These are phyloP conservation scores for Mimosa bimucronata DNA, from an alignment of 306 rosid genomes.

Conservation along the genomic window DNA sequence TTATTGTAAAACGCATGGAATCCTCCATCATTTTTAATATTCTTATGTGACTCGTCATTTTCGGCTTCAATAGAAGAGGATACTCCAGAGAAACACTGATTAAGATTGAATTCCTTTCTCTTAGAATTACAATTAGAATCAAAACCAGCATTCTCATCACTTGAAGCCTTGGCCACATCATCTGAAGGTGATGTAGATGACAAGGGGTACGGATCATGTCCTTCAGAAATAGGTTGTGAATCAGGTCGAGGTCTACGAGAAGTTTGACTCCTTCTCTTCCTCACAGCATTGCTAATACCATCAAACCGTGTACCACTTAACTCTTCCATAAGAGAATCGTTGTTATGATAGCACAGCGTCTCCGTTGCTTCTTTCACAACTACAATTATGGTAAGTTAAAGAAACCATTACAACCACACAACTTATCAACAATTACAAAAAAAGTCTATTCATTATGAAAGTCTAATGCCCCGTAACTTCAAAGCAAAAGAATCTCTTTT, in stretches of 20 bases:
- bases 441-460: not conserved
- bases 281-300: conserved; percentile 53
- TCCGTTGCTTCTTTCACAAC: conserved; percentile 35
- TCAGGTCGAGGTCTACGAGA: conserved; percentile 71
- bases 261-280: conserved; percentile 72
- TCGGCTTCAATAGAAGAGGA: conserved; percentile 47
- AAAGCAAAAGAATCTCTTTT: conserved; percentile 20
- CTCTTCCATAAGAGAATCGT: conserved; percentile 56
- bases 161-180: conserved; percentile 61
- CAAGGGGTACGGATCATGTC: conserved; percentile 48
- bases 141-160: conserved; percentile 67
- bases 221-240: conserved; percentile 55
- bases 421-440: conserved; percentile 30
- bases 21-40: conserved; percentile 57
- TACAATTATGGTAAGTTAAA: conserved; percentile 20
- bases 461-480: not conserved
- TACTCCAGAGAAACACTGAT: conserved; percentile 55
- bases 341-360: conserved; percentile 25
- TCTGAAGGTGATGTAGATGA: conserved; percentile 65
- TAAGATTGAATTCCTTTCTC: conserved; percentile 78
- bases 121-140: conserved; percentile 58
- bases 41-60: conserved; percentile 48
- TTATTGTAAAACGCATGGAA: conserved; percentile 53
- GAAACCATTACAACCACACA: conserved; percentile 34
- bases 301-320: conserved; percentile 42